Conservation (phyloP, 768 basidiomycete species). For the Postia placenta region DNA sequence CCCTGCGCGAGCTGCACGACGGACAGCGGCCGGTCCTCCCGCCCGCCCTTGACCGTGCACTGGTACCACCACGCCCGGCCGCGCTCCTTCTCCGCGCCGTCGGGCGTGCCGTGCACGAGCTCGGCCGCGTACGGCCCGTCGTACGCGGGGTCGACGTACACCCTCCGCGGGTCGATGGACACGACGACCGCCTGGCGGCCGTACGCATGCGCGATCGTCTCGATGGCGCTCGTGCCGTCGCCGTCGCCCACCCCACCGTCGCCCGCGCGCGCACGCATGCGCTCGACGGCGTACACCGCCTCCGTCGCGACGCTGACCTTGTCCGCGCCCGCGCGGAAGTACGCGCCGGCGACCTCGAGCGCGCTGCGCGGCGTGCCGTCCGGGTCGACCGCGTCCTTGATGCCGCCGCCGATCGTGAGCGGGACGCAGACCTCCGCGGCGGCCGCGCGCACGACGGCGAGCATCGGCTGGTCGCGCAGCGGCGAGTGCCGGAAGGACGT, state of each 20-base stretch:
- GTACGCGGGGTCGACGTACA: slow-evolving; percentile 69
- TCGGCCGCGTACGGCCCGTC: slow-evolving; percentile 64
- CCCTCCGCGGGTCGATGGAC: slow-evolving; percentile 88
- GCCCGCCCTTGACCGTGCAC: slow-evolving; percentile 93
- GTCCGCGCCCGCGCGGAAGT: slow-evolving; percentile 97
- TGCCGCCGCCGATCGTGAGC: slow-evolving; percentile 97
- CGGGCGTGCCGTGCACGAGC: slow-evolving; percentile 41
- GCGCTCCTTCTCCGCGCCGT: slow-evolving; percentile 46
- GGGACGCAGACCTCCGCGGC: slow-evolving; percentile 92
- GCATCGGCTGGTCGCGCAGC: slow-evolving; percentile 95
- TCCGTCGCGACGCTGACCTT: slow-evolving; percentile 98
- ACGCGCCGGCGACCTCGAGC: slow-evolving; percentile 90
- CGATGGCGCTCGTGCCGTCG: slow-evolving; percentile 82
- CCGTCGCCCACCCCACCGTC: slow-evolving; percentile 32
- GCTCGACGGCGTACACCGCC: slow-evolving; percentile 91
- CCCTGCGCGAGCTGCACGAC: slow-evolving; percentile 89
- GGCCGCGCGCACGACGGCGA: slow-evolving; percentile 86
- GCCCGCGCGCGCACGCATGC: slow-evolving; percentile 42
- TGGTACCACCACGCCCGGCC: slow-evolving; percentile 97
- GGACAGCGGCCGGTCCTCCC: slow-evolving; percentile 76
- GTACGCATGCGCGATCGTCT: slow-evolving; percentile 85
- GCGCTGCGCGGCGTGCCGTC: slow-evolving; percentile 86
- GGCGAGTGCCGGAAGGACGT: slow-evolving; percentile 98
- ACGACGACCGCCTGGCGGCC: slow-evolving; percentile 98
- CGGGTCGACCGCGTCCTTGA: slow-evolving; percentile 93